These are phyloP conservation scores for Paraphoma chrysanthemicola DNA, from an alignment of 2,329 filamentous ascomycete species.

Conservation along the genomic window DNA sequence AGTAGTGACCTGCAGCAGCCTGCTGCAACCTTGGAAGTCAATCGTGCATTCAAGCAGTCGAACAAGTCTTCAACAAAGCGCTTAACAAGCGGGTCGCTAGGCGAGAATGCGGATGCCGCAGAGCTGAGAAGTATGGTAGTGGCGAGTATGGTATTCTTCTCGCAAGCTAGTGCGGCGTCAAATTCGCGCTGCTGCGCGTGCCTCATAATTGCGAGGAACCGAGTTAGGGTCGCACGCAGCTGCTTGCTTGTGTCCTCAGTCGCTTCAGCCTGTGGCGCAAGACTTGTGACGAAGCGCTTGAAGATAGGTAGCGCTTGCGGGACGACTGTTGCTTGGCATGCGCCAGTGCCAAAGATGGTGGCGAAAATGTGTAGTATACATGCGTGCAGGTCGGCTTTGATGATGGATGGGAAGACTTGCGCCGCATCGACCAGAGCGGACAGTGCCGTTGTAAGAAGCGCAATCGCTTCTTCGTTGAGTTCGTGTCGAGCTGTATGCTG, in stretches of 20 bases:
- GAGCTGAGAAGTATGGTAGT: conserved; percentile 88
- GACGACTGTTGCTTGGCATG: conserved; percentile 86
- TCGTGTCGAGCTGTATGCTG: conserved; percentile 69
- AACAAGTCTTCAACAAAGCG: conserved; percentile 81
- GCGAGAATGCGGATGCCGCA: conserved; percentile 74
- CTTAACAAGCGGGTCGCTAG: conserved; percentile 75
- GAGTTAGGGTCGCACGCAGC: conserved; percentile 79
- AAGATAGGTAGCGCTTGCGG: conserved; percentile 90
- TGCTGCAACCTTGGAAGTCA: conserved; percentile 88
- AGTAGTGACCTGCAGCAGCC: conserved; percentile 88
- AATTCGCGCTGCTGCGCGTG: conserved; percentile 77
- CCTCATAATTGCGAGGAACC: conserved; percentile 81
- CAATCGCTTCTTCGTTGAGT: conserved; percentile 85
- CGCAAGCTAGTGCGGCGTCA: conserved; percentile 80
- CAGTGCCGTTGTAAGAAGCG: conserved; percentile 79
- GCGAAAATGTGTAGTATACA: conserved; percentile 97
- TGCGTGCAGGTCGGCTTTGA: conserved; percentile 93
- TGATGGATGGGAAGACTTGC: conserved; percentile 93
- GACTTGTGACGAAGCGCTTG: conserved; percentile 84
- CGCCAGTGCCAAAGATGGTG: conserved; percentile 85
- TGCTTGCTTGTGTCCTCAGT: conserved; percentile 68
- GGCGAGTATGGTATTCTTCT: conserved; percentile 90
- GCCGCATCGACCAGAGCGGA: conserved; percentile 92
- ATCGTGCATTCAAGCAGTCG: conserved; percentile 81
- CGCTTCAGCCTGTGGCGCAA: conserved; percentile 58